Evolutionary conservation across 2,329 filamentous ascomycete species (phyloP), one percentile per base, ranked within the genome.

Genomic region (Dendryphion nanum): DNA sequence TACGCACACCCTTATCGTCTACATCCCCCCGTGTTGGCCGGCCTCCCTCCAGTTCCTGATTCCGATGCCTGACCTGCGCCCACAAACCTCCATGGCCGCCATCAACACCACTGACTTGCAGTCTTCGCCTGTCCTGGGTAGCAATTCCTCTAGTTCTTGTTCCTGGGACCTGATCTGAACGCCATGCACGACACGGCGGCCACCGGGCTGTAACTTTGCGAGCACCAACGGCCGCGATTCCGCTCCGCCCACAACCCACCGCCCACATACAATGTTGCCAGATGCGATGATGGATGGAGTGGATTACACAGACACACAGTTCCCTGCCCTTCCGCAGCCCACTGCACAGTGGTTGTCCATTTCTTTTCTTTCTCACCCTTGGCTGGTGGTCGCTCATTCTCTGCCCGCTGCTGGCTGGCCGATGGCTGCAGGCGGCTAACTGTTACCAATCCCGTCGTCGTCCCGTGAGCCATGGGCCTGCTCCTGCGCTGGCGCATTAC

Each of bases 61-160:
- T 26, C 8, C 23, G 23, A 26, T 26, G 23, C 23, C n/a, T n/a
- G n/a, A 26, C 23, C 23, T 26, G n/a, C n/a, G 23, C 8, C 23
- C 23, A 8, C 23, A n/a, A 26, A 8, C n/a, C 23, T 26, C 8
- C 23, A n/a, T 26, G n/a, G 23, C 8, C 23, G 23, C 8, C 23
- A 26, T n/a, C n/a, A n/a, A n/a, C n/a, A n/a, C n/a, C n/a, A n/a
- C n/a, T n/a, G n/a, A n/a, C n/a, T n/a, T n/a, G n/a, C n/a, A n/a
- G n/a, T 26, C 26, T 37, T 37, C 32, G 35, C 35, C 35, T 29
- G 32, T 37, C 35, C 30, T 16, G 18, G 28, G 18, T 26, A 37
- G 30, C 35, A 36, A 4, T 29, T 13, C 13, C 35, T 16, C 35
- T 31, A 29, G 35, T n/a, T 7, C 26, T 26, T 30, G 34, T 5